A percentile compares a stretch with the other conserved stretches of the same genome.
Evolutionary conservation across 768 basidiomycete species (phyloP).

Genomic region (Boletus insuetus): DNA sequence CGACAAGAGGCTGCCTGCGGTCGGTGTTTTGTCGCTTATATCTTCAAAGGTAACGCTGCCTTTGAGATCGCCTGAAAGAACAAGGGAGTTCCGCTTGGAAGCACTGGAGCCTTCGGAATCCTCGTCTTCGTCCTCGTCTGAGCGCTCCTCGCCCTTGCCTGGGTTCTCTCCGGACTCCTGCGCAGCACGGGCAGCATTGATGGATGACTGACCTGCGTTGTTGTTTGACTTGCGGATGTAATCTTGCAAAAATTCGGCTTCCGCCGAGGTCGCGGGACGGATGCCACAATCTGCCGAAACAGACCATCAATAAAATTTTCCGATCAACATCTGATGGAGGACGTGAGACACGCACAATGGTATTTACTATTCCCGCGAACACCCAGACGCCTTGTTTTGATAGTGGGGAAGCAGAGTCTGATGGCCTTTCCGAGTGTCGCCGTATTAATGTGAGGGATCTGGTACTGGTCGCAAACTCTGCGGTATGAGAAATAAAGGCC

Average conservation of each 20-base stretch:
- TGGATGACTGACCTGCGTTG: constrained; percentile 70
- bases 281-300: constrained; percentile 77
- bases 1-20: constrained; percentile 70
- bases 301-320: constrained; percentile 29
- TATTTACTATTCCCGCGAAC: constrained; percentile 96
- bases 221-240: constrained; percentile 92
- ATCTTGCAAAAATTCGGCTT: constrained; percentile 90
- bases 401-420: constrained; percentile 87
- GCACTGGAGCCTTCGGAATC: constrained; percentile 76
- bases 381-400: constrained; percentile 91
- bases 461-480: constrained; percentile 88
- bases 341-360: constrained; percentile 65
- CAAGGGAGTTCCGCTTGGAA: constrained; percentile 74
- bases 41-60: constrained; percentile 57
- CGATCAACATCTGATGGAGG: constrained; percentile 33
- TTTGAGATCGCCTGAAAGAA: constrained; percentile 63
- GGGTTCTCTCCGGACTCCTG: constrained; percentile 65
- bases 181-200: constrained; percentile 70
- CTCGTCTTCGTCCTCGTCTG: constrained; percentile 85
- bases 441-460: constrained; percentile 92
- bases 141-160: constrained; percentile 64
- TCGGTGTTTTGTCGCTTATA: constrained; percentile 82
- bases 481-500: constrained; percentile 93
- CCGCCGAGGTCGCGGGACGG: constrained; percentile 84
- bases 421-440: constrained; percentile 95